Base-by-base conservation (phyloP, 1,284 basidiomycete genomes). In the Mycena sp. region DNA sequence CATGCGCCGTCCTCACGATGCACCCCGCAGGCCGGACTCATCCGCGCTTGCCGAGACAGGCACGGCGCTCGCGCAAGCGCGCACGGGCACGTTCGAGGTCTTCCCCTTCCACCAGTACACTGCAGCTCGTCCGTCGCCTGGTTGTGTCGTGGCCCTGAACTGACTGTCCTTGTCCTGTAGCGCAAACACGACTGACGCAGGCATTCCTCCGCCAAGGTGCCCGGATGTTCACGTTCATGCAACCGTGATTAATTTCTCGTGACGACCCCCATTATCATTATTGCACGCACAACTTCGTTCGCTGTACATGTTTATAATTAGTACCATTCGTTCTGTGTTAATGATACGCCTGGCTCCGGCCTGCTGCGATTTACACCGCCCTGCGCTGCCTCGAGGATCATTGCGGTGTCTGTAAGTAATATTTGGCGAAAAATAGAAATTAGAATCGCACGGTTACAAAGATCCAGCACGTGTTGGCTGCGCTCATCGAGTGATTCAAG, bases 171-270 rank as follows among this genome's bases (percentile, higher is more conserved):
- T 49, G 46, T 56, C 57, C 59, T 62, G 62, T 71, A 89, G 87
- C 83, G 32, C 82, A 79, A 64, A 89, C 87, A 44, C 81, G 83
- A 26, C 74, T 89, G 67, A 84, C 83, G 2, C 87, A 90, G 75
- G 87, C 85, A 67, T 92, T 94, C 71, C 76, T 91, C 67, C 85
- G 90, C 62, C 92, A 94, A 77, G 92, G 91, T 56, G 90, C 90
- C 58, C 85, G 89, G 74, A 89, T 94, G 82, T 54, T 60, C 37
- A 35, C 56, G 16, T 49, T 41, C 40, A 19, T 58, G 49, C 57
- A 55, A 41, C 59, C n/a, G n/a, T n/a, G n/a, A 23, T 19, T 46
- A 46, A 21, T 35, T 12, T 37, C 48, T 19, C 32, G 48, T 37
- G 37, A 52, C 17, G 50, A 37, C 49, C 35, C 57, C 46, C 48